phyloP scores from a whole-genome alignment of 495 filamentous ascomycete species.

The Tuber microsphaerosporum region DNA sequence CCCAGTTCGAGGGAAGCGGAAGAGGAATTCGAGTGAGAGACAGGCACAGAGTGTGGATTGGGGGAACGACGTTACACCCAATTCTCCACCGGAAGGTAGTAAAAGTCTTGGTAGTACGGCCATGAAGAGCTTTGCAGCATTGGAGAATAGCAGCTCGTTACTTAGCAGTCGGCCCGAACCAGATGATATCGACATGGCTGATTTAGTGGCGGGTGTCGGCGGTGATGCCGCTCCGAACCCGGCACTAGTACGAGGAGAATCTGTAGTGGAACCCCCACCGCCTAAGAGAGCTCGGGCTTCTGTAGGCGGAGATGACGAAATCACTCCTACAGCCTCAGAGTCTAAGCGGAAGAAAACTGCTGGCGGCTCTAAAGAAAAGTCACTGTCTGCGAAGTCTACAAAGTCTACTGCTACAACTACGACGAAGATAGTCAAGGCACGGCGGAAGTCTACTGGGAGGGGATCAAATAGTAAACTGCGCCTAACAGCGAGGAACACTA shows the following conservation, averaged over 20 bases:
- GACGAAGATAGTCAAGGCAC: not conserved
- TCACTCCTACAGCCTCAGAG: not conserved
- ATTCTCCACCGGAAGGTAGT: not conserved
- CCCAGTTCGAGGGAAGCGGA: slow-evolving; percentile 21
- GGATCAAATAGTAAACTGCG: slow-evolving; percentile 10
- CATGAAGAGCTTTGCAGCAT: slow-evolving; percentile 20
- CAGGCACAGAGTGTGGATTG: not conserved
- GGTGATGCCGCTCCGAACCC: slow-evolving; percentile 1
- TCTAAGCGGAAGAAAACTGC: not conserved
- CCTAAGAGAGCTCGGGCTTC: not conserved
- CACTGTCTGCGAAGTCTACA: not conserved
- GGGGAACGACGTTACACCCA: not conserved
- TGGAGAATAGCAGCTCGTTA: slow-evolving; percentile 16
- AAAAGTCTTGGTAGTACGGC: slow-evolving; percentile 8
- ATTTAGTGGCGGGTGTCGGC: slow-evolving; percentile 23
- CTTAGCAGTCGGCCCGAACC: slow-evolving; percentile 30
- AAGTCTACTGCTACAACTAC: not conserved
- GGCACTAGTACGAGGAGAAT: not conserved
- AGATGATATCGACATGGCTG: slow-evolving; percentile 36
- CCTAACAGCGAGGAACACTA: slow-evolving; percentile 14
- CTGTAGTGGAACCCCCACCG: not conserved
- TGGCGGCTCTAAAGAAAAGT: not conserved
- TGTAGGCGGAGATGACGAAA: not conserved
- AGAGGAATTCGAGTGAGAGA: slow-evolving; percentile 8
- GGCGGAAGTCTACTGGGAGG: not conserved